Evolutionary conservation across 371 early-diverging fungal species (phyloP).

Genomic region (Actinomortierella wolfii): DNA sequence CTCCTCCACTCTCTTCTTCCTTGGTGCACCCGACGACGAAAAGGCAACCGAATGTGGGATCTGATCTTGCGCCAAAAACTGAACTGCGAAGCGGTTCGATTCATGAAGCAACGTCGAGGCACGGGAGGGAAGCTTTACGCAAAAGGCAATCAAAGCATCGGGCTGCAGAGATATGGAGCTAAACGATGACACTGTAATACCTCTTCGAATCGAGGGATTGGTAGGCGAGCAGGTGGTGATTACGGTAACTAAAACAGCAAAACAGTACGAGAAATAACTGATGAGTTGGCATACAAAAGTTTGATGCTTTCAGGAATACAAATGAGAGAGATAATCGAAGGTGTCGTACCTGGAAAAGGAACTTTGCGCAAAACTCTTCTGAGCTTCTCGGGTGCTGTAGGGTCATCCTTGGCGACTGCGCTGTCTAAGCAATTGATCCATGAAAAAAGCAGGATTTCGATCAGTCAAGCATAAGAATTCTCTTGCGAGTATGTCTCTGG

Average conservation of each 20-base stretch:
- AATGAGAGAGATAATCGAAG: constrained; percentile 1
- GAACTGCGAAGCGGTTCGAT: constrained; percentile 65
- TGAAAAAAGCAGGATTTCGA: no score
- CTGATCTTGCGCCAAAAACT: constrained; percentile 63
- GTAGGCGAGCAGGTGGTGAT: constrained; percentile 56
- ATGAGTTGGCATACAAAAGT: neutral
- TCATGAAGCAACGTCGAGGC: constrained; percentile 60
- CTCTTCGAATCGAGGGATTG: constrained; percentile 53
- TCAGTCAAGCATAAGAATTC: no score
- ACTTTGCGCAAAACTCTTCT: constrained; percentile 67
- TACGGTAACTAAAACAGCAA: constrained; percentile 49
- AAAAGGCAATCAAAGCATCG: constrained; percentile 67
- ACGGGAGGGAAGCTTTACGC: constrained; percentile 67
- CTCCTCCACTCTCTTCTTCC: constrained; percentile 2
- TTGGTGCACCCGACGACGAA: constrained; percentile 54
- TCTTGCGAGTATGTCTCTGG: no score
- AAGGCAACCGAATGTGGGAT: constrained; percentile 66
- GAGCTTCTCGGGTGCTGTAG: constrained; percentile 49
- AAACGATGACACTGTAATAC: constrained; percentile 73
- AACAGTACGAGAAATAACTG: neutral
- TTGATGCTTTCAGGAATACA: neutral
- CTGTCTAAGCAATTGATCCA: no score
- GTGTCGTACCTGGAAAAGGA: constrained; percentile 57
- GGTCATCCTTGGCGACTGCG: constrained; percentile 2
- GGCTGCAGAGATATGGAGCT: constrained; percentile 73